Evolutionary conservation across 805 yeast genomes (phyloP), one percentile per base, ranked within the genome.

Genomic region (Yamadazyma ubonensis): DNA sequence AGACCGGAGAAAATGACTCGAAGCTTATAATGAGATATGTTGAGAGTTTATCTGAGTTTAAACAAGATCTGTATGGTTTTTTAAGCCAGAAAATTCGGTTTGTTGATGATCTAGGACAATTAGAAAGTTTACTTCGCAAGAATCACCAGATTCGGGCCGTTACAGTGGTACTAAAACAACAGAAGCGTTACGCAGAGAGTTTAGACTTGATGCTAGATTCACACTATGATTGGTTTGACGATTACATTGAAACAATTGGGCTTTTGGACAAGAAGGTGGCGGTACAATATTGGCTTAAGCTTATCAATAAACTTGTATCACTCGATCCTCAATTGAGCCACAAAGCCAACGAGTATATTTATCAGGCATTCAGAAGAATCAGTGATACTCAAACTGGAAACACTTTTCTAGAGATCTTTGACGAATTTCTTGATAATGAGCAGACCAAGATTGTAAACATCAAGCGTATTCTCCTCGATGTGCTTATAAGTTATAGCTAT

Each of bases 401-500:
- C 20, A 43, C 82, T 1, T 76, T 86, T 44, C 59, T 79, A 38
- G 61, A 65, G 12, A 78, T 83, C 2, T 72, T 83, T 48, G 71
- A 79, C 21, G 59, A 63, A 30, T 78, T 83, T 41, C 59, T 86
- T 26, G 58, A 75, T 1, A 55, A 71, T 0, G 69, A 71, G 2
- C 48, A 61, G 2, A 74, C 84, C 5, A 76, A 79, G 6, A 53
- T 83, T 4, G 75, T 80, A 0, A 82, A 83, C 47, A 73, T 86
- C 11, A 66, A 81, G 29, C 70, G 71, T 1, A 73, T 85, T 12
- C 58, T 88, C 16, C 70, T 70, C 18, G 88, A 85, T 45, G 73
- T 86, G 1, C 79, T 80, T 41, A 57, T 77, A 3, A 78, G 89
- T 0, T 83, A 79, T 50, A 65, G 76, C 9, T 76, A 83, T 48